Percentiles rank a stretch among this genome's conserved stretches.
Conservation (phyloP, 345 rosid genomes). For the Populus euphratica region DNA sequence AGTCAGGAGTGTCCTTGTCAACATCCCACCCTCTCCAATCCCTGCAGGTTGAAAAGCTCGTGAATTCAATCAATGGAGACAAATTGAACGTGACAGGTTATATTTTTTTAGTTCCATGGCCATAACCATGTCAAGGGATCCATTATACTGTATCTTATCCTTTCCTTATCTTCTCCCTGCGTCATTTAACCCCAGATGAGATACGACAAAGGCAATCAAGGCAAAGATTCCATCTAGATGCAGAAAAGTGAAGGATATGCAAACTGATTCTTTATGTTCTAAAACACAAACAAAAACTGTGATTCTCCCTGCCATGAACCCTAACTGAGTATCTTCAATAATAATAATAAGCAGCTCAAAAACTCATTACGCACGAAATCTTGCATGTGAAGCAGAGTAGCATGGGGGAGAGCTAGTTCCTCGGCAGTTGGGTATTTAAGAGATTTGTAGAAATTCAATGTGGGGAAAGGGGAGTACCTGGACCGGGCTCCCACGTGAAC, state of each 20-base stretch:
- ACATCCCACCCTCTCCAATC: too few species aligned
- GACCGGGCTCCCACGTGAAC: not conserved
- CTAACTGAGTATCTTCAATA: not conserved
- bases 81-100: too few species aligned
- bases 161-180: too few species aligned
- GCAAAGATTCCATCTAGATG: conserved; percentile 9
- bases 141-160: not conserved
- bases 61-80: too few species aligned
- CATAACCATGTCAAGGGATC: too few species aligned
- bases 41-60: too few species aligned
- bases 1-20: too few species aligned
- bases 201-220: not conserved
- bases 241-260: not conserved
- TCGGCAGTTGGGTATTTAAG: too few species aligned
- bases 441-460: too few species aligned
- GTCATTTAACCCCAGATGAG: not conserved
- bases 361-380: too few species aligned
- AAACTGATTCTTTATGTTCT: not conserved
- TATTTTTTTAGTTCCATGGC: too few species aligned
- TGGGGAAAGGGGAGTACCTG: not conserved
- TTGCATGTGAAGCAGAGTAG: not conserved
- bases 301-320: not conserved
- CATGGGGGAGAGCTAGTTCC: not conserved
- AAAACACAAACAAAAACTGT: not conserved
- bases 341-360: not conserved